A percentile compares a stretch with the other conserved stretches of the same genome.
Conservation (phyloP, 1,139 yeast genomes). For the Candida sp. region DNA sequence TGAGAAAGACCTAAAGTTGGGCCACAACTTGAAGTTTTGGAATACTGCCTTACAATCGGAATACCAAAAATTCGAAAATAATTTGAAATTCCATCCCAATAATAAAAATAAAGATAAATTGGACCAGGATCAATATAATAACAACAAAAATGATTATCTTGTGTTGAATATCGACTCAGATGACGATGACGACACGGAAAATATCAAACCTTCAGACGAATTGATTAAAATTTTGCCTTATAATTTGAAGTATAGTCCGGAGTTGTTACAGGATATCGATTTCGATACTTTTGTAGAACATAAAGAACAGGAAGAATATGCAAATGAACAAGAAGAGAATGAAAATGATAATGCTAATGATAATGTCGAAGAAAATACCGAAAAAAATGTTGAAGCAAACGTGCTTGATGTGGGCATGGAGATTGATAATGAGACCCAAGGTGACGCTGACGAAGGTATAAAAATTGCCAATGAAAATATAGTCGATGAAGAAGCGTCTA, state of each 20-base stretch:
- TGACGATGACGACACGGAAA: slow-evolving; percentile 5
- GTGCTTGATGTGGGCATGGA: too few relatives aligned
- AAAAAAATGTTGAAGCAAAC: too few relatives aligned
- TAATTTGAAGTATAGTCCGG: slow-evolving; percentile 24
- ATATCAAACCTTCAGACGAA: slow-evolving; percentile 17
- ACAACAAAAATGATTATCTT: slow-evolving; percentile 27
- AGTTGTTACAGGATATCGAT: slow-evolving; percentile 20
- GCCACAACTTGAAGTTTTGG: slow-evolving; percentile 37
- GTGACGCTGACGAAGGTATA: too few relatives aligned
- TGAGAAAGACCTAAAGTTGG: slow-evolving; percentile 43
- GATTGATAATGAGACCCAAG: too few relatives aligned
- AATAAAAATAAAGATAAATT: slow-evolving; percentile 17
- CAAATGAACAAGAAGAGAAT: too few relatives aligned
- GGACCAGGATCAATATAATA: slow-evolving; percentile 17
- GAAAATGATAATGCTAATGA: too few relatives aligned
- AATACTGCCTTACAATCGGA: slow-evolving; percentile 29
- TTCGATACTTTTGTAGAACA: slow-evolving; percentile 4
- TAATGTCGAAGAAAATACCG: too few relatives aligned
- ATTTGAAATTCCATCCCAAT: slow-evolving; percentile 29
- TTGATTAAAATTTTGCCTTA: slow-evolving; percentile 25
- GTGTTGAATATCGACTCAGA: slow-evolving; percentile 16
- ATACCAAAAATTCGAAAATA: slow-evolving; percentile 24
- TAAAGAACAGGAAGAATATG: too few relatives aligned
- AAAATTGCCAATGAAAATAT: too few relatives aligned
- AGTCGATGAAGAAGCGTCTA: too few relatives aligned